These are phyloP conservation scores for Ogataea degrootiae DNA, from an alignment of 805 yeast species.

Conservation along the genomic window DNA sequence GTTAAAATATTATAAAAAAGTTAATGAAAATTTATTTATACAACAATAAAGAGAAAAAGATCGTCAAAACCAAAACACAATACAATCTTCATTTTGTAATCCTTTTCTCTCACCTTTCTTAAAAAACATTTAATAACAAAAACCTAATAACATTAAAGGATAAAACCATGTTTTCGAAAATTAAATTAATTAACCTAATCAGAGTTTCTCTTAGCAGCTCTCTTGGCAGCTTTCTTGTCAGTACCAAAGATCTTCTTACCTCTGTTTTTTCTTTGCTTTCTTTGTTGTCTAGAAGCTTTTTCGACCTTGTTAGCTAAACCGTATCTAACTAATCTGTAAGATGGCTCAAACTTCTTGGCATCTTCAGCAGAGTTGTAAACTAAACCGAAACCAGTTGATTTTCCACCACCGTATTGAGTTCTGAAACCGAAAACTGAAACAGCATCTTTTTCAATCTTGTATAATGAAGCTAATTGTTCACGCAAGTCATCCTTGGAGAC, in stretches of 20 bases:
- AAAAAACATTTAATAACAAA: neutral
- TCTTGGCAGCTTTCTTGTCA: slow-evolving; percentile 90
- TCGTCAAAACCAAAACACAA: too few relatives aligned
- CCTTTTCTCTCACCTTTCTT: slow-evolving; percentile 5
- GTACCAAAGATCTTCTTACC: slow-evolving; percentile 99
- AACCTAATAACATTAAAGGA: neutral
- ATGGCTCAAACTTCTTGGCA: slow-evolving; percentile 98
- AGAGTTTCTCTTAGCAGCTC: slow-evolving; percentile 84
- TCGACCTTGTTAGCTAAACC: slow-evolving; percentile 95
- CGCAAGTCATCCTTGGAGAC: slow-evolving; percentile 99
- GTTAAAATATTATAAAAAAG: too few relatives aligned
- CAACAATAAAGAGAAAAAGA: too few relatives aligned
- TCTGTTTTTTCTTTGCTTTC: slow-evolving; percentile 99
- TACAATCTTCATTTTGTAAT: neutral
- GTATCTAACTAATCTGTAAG: slow-evolving; percentile 98
- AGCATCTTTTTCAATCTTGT: slow-evolving; percentile 65
- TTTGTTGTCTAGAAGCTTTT: slow-evolving; percentile 98
- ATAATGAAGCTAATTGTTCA: slow-evolving; percentile 56
- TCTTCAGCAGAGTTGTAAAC: slow-evolving; percentile 97
- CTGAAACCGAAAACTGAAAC: slow-evolving; percentile 98
- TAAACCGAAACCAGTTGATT: slow-evolving; percentile 98
- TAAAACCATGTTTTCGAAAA: neutral
- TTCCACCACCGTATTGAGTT: slow-evolving; percentile 99
- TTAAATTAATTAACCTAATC: slow-evolving; percentile 42
- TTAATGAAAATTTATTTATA: too few relatives aligned